Evolutionary conservation across 129 eudicot genomes (phyloP).

Genomic region (Solidago caesia): DNA sequence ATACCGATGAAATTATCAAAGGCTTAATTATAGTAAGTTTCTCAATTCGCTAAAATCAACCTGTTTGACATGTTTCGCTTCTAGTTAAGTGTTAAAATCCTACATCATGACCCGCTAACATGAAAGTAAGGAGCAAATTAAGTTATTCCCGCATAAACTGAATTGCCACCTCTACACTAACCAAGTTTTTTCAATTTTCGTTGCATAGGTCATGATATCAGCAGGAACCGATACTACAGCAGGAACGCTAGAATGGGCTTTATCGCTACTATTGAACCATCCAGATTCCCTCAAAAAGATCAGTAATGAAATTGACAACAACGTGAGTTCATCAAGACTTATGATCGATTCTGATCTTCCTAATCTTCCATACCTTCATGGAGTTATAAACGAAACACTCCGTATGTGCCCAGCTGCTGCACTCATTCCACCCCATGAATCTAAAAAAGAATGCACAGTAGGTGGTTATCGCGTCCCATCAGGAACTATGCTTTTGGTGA

Average conservation of each 20-base stretch:
- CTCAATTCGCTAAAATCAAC: background rate
- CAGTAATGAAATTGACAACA: constrained; percentile 35
- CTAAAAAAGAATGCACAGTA: constrained; percentile 41
- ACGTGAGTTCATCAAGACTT: constrained; percentile 34
- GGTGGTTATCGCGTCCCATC: constrained; percentile 48
- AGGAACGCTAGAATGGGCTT: constrained; percentile 53
- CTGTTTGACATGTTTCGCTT: background rate
- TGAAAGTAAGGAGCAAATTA: background rate
- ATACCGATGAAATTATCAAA: constrained; percentile 47
- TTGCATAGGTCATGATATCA: constrained; percentile 30
- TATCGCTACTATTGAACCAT: constrained; percentile 42
- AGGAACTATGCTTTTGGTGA: constrained; percentile 48
- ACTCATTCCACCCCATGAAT: constrained; percentile 50
- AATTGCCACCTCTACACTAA: too few species aligned
- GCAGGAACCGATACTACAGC: constrained; percentile 49
- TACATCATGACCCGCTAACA: background rate
- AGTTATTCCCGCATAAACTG: background rate
- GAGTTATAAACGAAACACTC: constrained; percentile 52
- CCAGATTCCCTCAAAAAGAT: constrained; percentile 39
- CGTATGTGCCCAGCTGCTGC: constrained; percentile 52
- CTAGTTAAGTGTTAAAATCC: background rate
- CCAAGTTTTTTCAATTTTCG: background rate
- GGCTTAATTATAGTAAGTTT: constrained; percentile 52
- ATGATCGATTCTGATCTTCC: constrained; percentile 43
- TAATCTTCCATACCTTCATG: constrained; percentile 53